A percentile compares a stretch with the other conserved stretches of the same genome.
Evolutionary conservation across 2,329 filamentous ascomycete genomes (phyloP).

Genomic region (Tothia fuscella): DNA sequence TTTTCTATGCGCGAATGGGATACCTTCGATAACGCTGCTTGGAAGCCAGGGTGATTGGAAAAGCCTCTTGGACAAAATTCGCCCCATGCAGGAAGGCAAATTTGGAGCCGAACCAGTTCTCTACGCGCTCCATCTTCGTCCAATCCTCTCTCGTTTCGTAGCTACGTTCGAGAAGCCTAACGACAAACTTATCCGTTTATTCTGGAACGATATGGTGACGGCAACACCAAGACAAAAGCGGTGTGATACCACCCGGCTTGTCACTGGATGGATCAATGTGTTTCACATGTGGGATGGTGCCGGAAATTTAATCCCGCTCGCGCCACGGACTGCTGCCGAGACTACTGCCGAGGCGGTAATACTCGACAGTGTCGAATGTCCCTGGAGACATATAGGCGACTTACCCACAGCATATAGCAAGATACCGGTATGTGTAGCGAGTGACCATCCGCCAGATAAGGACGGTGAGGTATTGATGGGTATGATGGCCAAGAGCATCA

Average conservation of each 20-base stretch:
- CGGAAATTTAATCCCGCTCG: slow-evolving; percentile 7
- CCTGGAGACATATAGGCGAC: slow-evolving; percentile 2
- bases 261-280: slow-evolving; percentile 12
- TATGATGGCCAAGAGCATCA: slow-evolving; percentile 11
- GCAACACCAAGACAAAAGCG: background rate
- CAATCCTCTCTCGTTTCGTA: slow-evolving; percentile 11
- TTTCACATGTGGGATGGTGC: slow-evolving; percentile 12
- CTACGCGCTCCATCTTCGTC: slow-evolving; percentile 4
- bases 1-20: slow-evolving; percentile 29
- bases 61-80: slow-evolving; percentile 7
- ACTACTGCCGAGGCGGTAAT: background rate
- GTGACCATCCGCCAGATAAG: slow-evolving; percentile 3
- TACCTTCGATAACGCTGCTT: slow-evolving; percentile 32
- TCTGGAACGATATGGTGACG: slow-evolving; percentile 11
- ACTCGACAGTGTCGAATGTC: slow-evolving; percentile 9
- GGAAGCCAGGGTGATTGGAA: slow-evolving; percentile 31
- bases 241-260: slow-evolving; percentile 1
- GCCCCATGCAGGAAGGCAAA: slow-evolving; percentile 6
- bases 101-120: slow-evolving; percentile 9
- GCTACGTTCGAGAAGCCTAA: slow-evolving; percentile 11
- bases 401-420: slow-evolving; percentile 10
- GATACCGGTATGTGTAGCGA: slow-evolving; percentile 7
- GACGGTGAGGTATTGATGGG: slow-evolving; percentile 10
- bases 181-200: background rate
- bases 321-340: no score